Base-by-base conservation (phyloP, 257 asterid species). In the Nicotiana attenuata region DNA sequence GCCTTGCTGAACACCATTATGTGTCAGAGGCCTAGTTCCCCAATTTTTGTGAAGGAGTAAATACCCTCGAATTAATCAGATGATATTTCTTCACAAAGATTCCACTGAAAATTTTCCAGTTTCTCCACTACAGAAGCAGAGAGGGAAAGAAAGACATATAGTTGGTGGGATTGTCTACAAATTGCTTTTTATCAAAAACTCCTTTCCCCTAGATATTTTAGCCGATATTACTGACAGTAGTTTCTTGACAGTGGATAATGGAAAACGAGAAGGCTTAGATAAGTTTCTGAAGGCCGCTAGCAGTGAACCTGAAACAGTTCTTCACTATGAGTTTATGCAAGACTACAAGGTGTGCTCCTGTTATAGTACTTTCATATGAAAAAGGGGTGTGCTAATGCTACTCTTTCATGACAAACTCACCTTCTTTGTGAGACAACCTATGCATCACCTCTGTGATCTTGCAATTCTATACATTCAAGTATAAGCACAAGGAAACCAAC, bases 251-350 rank as follows among this genome's bases (percentile, higher is more conserved):
- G 99, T 96, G 89, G 98, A 96, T 86, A 94, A 96, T 73, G 99
- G 99, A 82, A 89, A 92, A 45, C 95, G 97, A 84, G 94, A 94
- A 91, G 99, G 99, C 65, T 86, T 96, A 80, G 99, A 96, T 82
- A 96, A 96, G 85, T 96, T 96, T 85, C 91, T 96, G 78, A 96
- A 96, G 88, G 99, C 97, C 81, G 99, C 99, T 73, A 96, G 99
- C 90, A 86, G 89, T 81, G 99, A 96, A 85, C 99, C 99, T 60
- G 99, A 96, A 86, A 96, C 97, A 33, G 97, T 96, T 86, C 97
- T 96, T 77, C 99, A 96, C 89, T 96, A 96, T 65, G 99, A 96
- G 87, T 96, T 96, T 83, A 96, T 96, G 99, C 99, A 96, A 90
- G 99, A 96, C 83, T 96, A 96, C 91, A 96, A 96, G 99, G 99